phyloP scores from a whole-genome alignment of 176 grass and related monocot species.

The Zoysia japonica region DNA sequence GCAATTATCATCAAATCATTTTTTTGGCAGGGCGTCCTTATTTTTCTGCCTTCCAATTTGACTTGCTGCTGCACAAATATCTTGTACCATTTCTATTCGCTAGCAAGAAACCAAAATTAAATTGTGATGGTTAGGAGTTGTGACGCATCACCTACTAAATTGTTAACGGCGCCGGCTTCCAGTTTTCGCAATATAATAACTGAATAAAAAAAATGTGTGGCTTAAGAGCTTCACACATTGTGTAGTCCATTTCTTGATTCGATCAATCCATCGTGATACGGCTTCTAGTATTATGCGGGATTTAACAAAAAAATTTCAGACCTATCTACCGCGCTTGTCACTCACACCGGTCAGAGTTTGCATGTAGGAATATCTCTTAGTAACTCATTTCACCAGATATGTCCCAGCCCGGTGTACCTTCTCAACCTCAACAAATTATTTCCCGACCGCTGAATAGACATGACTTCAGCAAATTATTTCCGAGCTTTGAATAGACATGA shows the following conservation, averaged over 20 bases:
- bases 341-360: conserved; percentile 28
- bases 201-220: not conserved
- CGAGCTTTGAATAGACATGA: too few relatives aligned
- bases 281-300: not conserved
- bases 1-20: conserved; percentile 70
- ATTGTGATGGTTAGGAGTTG: conserved; percentile 9
- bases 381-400: conserved; percentile 14
- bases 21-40: conserved; percentile 55
- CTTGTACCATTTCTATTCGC: not conserved
- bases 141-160: conserved; percentile 35
- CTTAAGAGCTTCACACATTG: not conserved
- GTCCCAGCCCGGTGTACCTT: not conserved
- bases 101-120: not conserved
- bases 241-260: not conserved
- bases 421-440: conserved; percentile 21
- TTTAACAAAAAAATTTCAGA: not conserved
- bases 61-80: conserved; percentile 19
- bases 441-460: conserved; percentile 16
- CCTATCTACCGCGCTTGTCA: not conserved
- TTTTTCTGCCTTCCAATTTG: conserved; percentile 36
- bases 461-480: not conserved
- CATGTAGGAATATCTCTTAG: conserved; percentile 6
- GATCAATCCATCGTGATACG: not conserved
- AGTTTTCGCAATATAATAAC: conserved; percentile 3
- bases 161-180: not conserved